phyloP scores from a whole-genome alignment of 1,284 basidiomycete genomes.

The Moesziomyces globuligerus region DNA sequence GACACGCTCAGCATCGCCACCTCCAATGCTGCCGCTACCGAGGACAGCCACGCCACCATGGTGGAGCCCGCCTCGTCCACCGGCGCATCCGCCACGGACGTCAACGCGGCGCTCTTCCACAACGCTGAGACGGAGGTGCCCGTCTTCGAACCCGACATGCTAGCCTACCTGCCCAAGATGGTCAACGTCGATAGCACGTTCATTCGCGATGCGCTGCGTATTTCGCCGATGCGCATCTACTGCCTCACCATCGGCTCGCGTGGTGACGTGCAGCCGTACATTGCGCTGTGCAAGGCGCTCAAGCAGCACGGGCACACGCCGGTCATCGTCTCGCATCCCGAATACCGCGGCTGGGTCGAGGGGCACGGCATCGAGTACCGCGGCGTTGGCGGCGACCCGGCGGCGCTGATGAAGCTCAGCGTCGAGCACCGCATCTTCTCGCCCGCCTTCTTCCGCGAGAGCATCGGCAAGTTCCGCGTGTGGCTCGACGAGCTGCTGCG shows the following conservation, averaged over 20 bases:
- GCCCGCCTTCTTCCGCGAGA: constrained; percentile 52
- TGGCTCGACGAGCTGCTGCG: constrained; percentile 62
- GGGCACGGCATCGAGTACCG: constrained; percentile 53
- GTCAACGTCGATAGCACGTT: constrained; percentile 36
- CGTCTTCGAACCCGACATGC: constrained; percentile 24
- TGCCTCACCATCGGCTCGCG: constrained; percentile 72
- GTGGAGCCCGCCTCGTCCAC: not conserved
- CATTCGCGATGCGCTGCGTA: constrained; percentile 12
- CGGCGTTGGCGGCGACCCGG: constrained; percentile 58
- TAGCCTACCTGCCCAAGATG: constrained; percentile 43
- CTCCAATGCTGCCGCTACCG: not conserved
- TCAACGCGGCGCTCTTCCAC: constrained; percentile 13
- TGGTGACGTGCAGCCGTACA: constrained; percentile 73
- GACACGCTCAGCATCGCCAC: constrained; percentile 2
- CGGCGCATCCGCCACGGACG: not conserved
- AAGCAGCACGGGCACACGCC: constrained; percentile 71
- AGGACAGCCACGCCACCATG: constrained; percentile 15
- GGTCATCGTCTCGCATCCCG: constrained; percentile 75
- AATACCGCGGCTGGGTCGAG: constrained; percentile 74
- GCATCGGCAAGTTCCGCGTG: constrained; percentile 54
- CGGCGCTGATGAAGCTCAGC: constrained; percentile 59
- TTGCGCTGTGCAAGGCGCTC: constrained; percentile 71
- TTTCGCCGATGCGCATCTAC: constrained; percentile 53
- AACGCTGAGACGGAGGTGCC: constrained; percentile 23
- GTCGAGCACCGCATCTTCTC: constrained; percentile 55